Conservation (phyloP, 345 rosid genomes). For the Citrus sp. region DNA sequence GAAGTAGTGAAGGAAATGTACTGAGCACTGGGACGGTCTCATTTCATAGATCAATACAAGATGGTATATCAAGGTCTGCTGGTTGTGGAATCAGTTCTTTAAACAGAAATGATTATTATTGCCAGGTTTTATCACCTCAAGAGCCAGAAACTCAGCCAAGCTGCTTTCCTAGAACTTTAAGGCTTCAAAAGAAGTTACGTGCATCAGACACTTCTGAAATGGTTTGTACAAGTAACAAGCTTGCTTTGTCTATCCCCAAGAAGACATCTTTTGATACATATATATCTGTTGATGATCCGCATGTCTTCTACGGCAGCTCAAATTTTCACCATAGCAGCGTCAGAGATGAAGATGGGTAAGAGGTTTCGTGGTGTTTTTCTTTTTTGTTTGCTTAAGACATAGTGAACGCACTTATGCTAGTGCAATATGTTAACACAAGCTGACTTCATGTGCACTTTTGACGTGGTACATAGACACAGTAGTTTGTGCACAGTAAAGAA, state of each 20-base stretch:
- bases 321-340: conserved; percentile 10
- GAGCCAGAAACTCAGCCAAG: conserved; percentile 34
- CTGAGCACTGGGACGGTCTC: conserved; percentile 45
- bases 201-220: conserved; percentile 18
- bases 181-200: conserved; percentile 27
- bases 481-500: background rate
- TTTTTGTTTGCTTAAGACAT: background rate
- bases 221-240: conserved; percentile 21
- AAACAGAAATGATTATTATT: conserved; percentile 15
- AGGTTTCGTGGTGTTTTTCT: conserved; percentile 3
- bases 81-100: conserved; percentile 26
- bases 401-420: background rate
- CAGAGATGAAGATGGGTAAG: conserved; percentile 39
- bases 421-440: background rate
- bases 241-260: conserved; percentile 29
- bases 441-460: background rate
- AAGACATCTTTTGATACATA: conserved; percentile 22
- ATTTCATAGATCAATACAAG: conserved; percentile 31
- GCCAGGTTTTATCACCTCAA: conserved; percentile 13
- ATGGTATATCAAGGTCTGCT: conserved; percentile 23
- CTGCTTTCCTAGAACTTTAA: conserved; percentile 40
- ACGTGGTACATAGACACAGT: background rate
- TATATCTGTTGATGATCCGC: conserved; percentile 18
- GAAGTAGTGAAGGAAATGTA: conserved; percentile 76
- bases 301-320: conserved; percentile 17